Percentiles rank a stretch among this genome's conserved stretches.
Conservation (phyloP, 768 basidiomycete species). For the Cystobasidium ongulense region DNA sequence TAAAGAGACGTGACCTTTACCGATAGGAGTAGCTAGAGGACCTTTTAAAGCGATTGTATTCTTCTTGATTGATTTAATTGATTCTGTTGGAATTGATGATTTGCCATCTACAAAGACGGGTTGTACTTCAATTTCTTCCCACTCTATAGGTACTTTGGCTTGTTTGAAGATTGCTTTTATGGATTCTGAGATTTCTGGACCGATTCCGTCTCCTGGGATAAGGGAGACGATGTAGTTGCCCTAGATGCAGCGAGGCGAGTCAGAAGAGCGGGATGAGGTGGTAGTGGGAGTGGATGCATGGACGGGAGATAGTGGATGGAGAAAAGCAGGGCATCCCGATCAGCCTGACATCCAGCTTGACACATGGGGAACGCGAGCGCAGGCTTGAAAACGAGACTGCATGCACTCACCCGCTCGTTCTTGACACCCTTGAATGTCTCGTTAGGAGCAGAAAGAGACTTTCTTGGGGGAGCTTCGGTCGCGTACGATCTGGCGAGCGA, state of each 20-base stretch:
- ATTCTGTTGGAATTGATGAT: constrained; percentile 87
- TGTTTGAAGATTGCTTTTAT: constrained; percentile 86
- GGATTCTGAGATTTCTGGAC: constrained; percentile 94
- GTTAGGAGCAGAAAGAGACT: neutral
- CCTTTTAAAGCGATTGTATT: constrained; percentile 98
- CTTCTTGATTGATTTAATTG: constrained; percentile 83
- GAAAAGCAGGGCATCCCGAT: neutral
- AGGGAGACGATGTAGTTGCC: constrained; percentile 94
- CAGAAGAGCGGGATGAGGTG: neutral
- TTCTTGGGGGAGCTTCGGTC: constrained; percentile 18
- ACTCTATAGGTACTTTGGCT: constrained; percentile 89
- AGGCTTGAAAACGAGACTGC: neutral
- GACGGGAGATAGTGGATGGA: neutral
- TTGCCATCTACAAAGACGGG: constrained; percentile 90
- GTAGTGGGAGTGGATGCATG: neutral
- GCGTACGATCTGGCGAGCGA: constrained; percentile 6
- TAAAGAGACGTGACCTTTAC: constrained; percentile 70
- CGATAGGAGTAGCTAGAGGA: constrained; percentile 88
- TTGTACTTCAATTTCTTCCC: constrained; percentile 97
- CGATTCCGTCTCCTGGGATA: constrained; percentile 97
- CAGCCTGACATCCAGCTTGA: neutral
- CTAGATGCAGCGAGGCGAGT: constrained; percentile 47
- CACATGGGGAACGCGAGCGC: neutral
- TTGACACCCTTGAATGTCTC: constrained; percentile 15
- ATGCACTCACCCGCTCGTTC: constrained; percentile 8